A percentile compares a stretch with the other conserved stretches of the same genome.
These are phyloP conservation scores for Yamadazyma phyllophila DNA, from an alignment of 805 yeast genomes.

Conservation along the genomic window DNA sequence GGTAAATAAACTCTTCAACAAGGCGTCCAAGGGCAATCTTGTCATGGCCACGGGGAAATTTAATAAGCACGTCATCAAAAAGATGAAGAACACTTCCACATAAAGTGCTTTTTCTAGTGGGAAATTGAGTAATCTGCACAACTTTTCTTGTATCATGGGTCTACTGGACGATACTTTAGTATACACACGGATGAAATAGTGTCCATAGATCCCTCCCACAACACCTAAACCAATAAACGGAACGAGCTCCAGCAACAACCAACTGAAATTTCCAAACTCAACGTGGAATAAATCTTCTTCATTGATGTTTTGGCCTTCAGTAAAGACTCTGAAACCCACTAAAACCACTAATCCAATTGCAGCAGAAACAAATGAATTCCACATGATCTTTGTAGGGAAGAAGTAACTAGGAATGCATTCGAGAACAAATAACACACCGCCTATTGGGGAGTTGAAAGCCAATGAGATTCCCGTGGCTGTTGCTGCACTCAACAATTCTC, in stretches of 20 bases:
- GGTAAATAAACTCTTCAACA: slow-evolving; percentile 62
- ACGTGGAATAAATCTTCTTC: slow-evolving; percentile 57
- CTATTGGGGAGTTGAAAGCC: slow-evolving; percentile 85
- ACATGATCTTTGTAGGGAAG: slow-evolving; percentile 62
- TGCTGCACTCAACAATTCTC: slow-evolving; percentile 72
- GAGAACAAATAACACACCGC: slow-evolving; percentile 77
- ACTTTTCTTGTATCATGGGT: slow-evolving; percentile 18
- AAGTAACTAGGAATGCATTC: slow-evolving; percentile 68
- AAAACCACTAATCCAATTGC: slow-evolving; percentile 67
- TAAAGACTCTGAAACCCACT: slow-evolving; percentile 36
- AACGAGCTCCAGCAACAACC: slow-evolving; percentile 67
- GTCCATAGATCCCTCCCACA: slow-evolving; percentile 68
- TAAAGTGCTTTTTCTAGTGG: slow-evolving; percentile 24
- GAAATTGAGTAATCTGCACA: slow-evolving; percentile 21
- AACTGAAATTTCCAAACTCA: slow-evolving; percentile 66
- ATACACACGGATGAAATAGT: slow-evolving; percentile 49
- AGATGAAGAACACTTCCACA: slow-evolving; percentile 49
- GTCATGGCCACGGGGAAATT: slow-evolving; percentile 57
- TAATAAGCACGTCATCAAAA: slow-evolving; percentile 50
- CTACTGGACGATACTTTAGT: slow-evolving; percentile 36
- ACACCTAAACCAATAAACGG: slow-evolving; percentile 74
- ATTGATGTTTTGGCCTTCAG: slow-evolving; percentile 37
- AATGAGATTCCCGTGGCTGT: slow-evolving; percentile 82
- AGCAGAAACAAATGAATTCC: slow-evolving; percentile 82
- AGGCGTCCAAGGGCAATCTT: slow-evolving; percentile 52